Evolutionary conservation across 805 yeast genomes (phyloP).

Genomic region (Candida hispaniensis): DNA sequence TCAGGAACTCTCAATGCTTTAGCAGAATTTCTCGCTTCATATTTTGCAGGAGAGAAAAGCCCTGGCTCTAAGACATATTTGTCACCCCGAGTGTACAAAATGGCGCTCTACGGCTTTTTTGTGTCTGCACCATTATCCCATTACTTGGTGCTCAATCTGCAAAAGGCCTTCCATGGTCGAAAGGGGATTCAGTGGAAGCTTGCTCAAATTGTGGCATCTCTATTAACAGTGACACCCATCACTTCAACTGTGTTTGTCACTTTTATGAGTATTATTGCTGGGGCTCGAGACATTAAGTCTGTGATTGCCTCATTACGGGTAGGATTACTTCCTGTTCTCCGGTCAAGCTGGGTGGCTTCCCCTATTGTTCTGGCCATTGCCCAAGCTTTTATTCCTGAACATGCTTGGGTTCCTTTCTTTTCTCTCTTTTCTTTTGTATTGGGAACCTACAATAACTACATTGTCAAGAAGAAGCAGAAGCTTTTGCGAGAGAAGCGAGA

Average conservation of each 20-base stretch:
- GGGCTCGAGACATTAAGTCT: slow-evolving; percentile 27
- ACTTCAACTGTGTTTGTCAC: slow-evolving; percentile 26
- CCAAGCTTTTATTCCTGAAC: slow-evolving; percentile 31
- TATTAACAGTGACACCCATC: slow-evolving; percentile 29
- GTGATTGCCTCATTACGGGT: slow-evolving; percentile 25
- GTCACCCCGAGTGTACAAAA: slow-evolving; percentile 29
- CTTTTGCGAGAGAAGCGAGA: slow-evolving; percentile 15
- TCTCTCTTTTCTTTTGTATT: slow-evolving; percentile 31
- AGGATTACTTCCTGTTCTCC: slow-evolving; percentile 28
- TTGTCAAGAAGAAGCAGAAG: slow-evolving; percentile 25
- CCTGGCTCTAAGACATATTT: slow-evolving; percentile 23
- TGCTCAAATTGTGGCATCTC: slow-evolving; percentile 30
- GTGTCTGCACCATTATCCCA: slow-evolving; percentile 33
- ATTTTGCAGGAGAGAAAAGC: slow-evolving; percentile 31
- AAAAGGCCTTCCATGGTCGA: slow-evolving; percentile 29
- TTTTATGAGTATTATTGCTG: slow-evolving; percentile 31
- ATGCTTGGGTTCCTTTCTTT: slow-evolving; percentile 34
- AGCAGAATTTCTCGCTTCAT: slow-evolving; percentile 29
- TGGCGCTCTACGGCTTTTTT: slow-evolving; percentile 32
- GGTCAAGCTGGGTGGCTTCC: slow-evolving; percentile 31
- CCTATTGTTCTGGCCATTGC: slow-evolving; percentile 31
- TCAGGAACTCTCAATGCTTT: slow-evolving; percentile 30
- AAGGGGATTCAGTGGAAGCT: slow-evolving; percentile 25
- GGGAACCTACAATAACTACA: slow-evolving; percentile 31
- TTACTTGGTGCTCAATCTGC: slow-evolving; percentile 27